Evolutionary conservation across 2,329 filamentous ascomycete genomes (phyloP).

Genomic region (Pyrenochaeta sp.): DNA sequence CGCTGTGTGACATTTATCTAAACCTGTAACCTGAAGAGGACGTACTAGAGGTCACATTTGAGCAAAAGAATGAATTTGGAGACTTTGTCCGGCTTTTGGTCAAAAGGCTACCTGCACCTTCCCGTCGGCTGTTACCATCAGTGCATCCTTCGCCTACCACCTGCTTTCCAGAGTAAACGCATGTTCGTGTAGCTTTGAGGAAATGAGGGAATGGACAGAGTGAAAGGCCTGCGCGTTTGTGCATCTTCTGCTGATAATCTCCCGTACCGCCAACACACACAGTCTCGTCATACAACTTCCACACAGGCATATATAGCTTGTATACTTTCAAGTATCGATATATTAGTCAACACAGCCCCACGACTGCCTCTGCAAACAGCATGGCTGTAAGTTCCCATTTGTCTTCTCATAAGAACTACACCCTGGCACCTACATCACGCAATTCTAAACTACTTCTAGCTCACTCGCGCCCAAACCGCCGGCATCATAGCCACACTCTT

Average conservation of each 20-base stretch:
- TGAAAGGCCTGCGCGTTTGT: not conserved
- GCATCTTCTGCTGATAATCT: not conserved
- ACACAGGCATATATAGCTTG: not conserved
- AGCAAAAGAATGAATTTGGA: too few relatives aligned
- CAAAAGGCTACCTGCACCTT: not conserved
- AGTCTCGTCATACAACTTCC: not conserved
- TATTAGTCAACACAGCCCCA: not conserved
- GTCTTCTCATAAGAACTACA: not conserved
- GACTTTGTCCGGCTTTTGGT: too few relatives aligned
- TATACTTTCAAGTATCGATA: too few relatives aligned
- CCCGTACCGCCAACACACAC: not conserved
- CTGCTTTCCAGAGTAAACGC: not conserved
- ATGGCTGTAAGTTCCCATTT: not conserved
- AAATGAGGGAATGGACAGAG: not conserved
- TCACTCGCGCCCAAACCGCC: not conserved
- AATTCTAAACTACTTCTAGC: not conserved
- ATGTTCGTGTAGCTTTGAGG: not conserved
- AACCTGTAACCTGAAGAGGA: too few relatives aligned
- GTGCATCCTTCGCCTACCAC: not conserved
- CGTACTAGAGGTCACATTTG: too few relatives aligned
- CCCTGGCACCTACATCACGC: not conserved
- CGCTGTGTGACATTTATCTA: too few relatives aligned
- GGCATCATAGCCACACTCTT: constrained; percentile 4
- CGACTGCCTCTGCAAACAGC: not conserved
- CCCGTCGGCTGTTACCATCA: constrained; percentile 8